A percentile compares a stretch with the other conserved stretches of the same genome.
Conservation (phyloP, 768 basidiomycete genomes). For the Boletales sp. region DNA sequence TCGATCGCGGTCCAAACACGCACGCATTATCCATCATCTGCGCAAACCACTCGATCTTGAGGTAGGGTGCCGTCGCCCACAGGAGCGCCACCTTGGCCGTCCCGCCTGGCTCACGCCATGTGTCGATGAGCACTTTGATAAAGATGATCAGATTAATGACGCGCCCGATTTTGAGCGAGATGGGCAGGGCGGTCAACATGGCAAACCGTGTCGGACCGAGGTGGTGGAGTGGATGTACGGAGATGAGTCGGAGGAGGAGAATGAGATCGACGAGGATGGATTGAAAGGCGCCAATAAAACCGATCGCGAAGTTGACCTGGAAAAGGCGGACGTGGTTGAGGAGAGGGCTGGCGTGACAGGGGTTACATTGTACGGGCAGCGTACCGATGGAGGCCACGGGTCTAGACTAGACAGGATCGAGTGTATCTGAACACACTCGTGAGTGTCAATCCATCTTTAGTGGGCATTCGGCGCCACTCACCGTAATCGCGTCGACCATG, state of each 20-base stretch:
- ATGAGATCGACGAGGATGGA: constrained; percentile 28
- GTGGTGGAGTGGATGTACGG: constrained; percentile 22
- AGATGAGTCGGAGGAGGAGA: constrained; percentile 25
- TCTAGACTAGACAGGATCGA: constrained; percentile 20
- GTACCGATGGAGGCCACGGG: constrained; percentile 20
- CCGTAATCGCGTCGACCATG: constrained; percentile 19
- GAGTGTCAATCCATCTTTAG: background rate
- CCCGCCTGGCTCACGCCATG: constrained; percentile 17
- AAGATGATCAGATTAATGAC: constrained; percentile 27
- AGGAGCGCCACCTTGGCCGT: constrained; percentile 6
- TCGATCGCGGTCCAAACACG: background rate
- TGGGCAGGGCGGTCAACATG: constrained; percentile 18
- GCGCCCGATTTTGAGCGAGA: constrained; percentile 28
- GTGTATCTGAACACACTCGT: constrained; percentile 21
- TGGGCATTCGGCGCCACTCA: constrained; percentile 5
- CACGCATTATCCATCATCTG: constrained; percentile 30
- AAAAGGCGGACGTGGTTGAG: background rate
- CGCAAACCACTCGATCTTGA: constrained; percentile 32
- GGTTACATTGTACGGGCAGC: background rate
- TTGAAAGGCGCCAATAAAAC: constrained; percentile 27
- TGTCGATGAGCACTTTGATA: constrained; percentile 19
- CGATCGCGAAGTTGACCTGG: constrained; percentile 27
- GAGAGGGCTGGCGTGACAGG: background rate
- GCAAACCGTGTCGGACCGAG: constrained; percentile 16
- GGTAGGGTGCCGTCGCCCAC: constrained; percentile 25